These are phyloP conservation scores for Botrytis aclada DNA, from an alignment of 2,329 filamentous ascomycete genomes.

Conservation along the genomic window DNA sequence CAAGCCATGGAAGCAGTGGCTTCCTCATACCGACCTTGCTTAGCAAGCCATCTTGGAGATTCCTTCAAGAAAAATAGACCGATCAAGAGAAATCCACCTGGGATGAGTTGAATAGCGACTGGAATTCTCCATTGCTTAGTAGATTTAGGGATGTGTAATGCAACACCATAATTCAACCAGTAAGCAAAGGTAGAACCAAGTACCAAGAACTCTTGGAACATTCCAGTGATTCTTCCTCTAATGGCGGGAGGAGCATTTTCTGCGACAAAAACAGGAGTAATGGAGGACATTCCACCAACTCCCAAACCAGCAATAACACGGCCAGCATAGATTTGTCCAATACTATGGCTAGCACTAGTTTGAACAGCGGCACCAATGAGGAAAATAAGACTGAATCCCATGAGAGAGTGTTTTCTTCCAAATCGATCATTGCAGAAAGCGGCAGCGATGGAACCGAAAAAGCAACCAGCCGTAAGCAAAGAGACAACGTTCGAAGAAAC, in stretches of 20 bases:
- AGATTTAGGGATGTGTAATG: slow-evolving; percentile 38
- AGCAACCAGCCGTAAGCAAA: slow-evolving; percentile 51
- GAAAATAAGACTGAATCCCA: slow-evolving; percentile 44
- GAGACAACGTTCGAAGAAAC: slow-evolving; percentile 43
- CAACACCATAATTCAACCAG: slow-evolving; percentile 51
- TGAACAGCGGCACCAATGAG: slow-evolving; percentile 32
- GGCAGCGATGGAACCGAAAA: slow-evolving; percentile 49
- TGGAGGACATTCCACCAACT: slow-evolving; percentile 46
- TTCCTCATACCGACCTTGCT: slow-evolving; percentile 57
- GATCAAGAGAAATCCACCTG: slow-evolving; percentile 36
- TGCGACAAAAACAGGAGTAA: slow-evolving; percentile 47
- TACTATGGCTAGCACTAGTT: slow-evolving; percentile 21
- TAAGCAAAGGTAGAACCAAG: slow-evolving; percentile 45
- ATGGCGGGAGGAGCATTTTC: slow-evolving; percentile 46
- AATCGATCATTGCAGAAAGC: slow-evolving; percentile 47
- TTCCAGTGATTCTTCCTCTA: slow-evolving; percentile 41
- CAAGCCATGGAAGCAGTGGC: slow-evolving; percentile 53
- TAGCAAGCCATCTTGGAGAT: slow-evolving; percentile 65
- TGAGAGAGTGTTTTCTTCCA: slow-evolving; percentile 47
- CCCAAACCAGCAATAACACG: slow-evolving; percentile 37
- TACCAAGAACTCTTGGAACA: slow-evolving; percentile 46
- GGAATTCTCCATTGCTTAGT: slow-evolving; percentile 44
- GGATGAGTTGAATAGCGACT: slow-evolving; percentile 42
- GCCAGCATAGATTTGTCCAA: slow-evolving; percentile 29
- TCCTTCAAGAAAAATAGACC: slow-evolving; percentile 39